Evolutionary conservation across 257 asterid genomes (phyloP), one percentile per base, ranked within the genome.

Genomic region (Catharanthus roseus): DNA sequence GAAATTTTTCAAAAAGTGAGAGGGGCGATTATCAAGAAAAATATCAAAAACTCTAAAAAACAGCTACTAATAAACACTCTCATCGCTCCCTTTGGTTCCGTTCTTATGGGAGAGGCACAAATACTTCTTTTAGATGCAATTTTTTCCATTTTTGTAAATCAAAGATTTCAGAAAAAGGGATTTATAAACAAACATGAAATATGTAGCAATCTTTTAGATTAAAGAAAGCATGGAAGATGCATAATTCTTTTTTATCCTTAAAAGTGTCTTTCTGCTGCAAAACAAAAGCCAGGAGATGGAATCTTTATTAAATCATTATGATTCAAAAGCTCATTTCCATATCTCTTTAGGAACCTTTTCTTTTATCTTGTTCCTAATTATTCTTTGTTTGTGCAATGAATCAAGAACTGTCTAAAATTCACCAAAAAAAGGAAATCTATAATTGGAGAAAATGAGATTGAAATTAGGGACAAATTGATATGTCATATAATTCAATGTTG

Each of bases 221-320:
- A 58, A 58, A 58, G 65, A 58, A 58, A 58, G 23, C 11, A 58
- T 31, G 65, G 12, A 11, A 60, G 65, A 31, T 31, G 42, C 65
- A 28, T 7, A 18, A 49, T 7, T 10, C 31, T 54, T 54, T 53
- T n/a, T 24, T 1, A 12, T 15, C 33, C 44, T 24, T 58, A n/a
- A 29, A 31, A 29, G 41, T 29, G 41, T 58, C 12, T 12, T 29
- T 58, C 42, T 58, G 41, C 41, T 31, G 18, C 2, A 15, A 29
- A 33, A 60, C 24, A 60, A 60, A 33, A 19, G 47, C 18, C 0
- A 62, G 19, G 26, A 34, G 3, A 7, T 10, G 29, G 47, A 36
- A 62, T 19, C 28, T 21, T 19, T 62, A 62, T 62, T 29, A 62
- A 62, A 62, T 62, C 67, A 62, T 34, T 34, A 6, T 18, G 45